Evolutionary conservation across 345 rosid genomes (phyloP), one percentile per base, ranked within the genome.

Genomic region (Carallia pectinifolia): DNA sequence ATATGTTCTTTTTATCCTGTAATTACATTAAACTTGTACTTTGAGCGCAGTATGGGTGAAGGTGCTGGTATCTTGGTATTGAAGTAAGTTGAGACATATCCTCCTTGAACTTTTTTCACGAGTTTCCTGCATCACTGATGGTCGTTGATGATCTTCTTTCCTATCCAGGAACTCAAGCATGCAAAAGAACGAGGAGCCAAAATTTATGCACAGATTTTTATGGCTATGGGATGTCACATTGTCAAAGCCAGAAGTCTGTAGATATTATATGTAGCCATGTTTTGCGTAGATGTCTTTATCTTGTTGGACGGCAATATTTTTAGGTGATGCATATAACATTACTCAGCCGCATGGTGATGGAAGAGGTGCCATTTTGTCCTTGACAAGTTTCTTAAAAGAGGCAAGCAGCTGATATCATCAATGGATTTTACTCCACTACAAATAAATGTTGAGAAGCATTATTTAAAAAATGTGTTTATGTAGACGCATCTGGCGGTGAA

Each of bases 221-320:
- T 40, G 97, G 98, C 79, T 94, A 90, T 84, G 98, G 98, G 84
- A 91, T 91, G 97, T 91, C 98, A 80, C 97, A 97, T 94, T 76
- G 68, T 72, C 37, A 54, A 53, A 68, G 29, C 17, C 18, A 58
- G 39, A 40, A 31, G 44, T 38, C 4, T 7, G 1, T 38, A 6
- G 44, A 38, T 6, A 1, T 7, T 38, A 23, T 1, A 37, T 37
- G 39, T 37, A 37, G 39, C 39, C 5, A 37, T 4, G 39, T 37
- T 23, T 23, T 23, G 39, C 39, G 6, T 37, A 5, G 5, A 37
- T 37, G 5, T 6, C 6, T 37, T 5, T 3, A 37, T 79, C 68
- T 68, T 58, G 54, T 39, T 70, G 6, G 6, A 37, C 39, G 48
- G 12, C 66, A 17, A 33, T 78, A 62, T 64, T 80, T 76, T 5